Conservation (phyloP, 73 alveolate species). For the Vitrella brassicaformis region DNA sequence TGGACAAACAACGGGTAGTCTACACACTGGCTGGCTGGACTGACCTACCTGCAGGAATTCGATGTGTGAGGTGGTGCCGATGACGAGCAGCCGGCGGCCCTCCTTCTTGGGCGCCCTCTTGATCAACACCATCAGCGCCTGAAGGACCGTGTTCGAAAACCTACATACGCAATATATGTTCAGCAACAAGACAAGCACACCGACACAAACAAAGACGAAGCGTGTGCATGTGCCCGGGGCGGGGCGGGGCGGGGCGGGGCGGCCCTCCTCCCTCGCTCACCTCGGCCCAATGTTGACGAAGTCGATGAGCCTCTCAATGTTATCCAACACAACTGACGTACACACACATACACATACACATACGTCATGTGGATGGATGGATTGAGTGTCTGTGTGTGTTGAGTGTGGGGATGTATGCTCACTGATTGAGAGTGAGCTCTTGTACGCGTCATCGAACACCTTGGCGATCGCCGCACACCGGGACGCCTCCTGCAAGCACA, state of each 20-base stretch:
- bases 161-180: no score
- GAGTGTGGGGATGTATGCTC: no score
- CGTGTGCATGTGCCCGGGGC: no score
- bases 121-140: slow-evolving; percentile 81
- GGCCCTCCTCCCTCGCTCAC: no score
- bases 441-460: slow-evolving; percentile 97
- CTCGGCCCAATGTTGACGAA: slow-evolving; percentile 97
- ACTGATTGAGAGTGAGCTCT: slow-evolving; percentile 73
- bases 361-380: no score
- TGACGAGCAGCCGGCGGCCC: slow-evolving; percentile 76
- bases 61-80: slow-evolving; percentile 87
- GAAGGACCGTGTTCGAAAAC: slow-evolving; percentile 87
- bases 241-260: no score
- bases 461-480: slow-evolving; percentile 79
- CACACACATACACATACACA: neutral
- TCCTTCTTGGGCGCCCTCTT: slow-evolving; percentile 78
- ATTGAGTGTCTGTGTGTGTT: no score
- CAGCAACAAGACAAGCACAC: no score
- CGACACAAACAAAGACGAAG: no score
- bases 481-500: no score
- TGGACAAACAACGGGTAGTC: no score
- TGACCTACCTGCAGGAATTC: slow-evolving; percentile 70
- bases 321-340: slow-evolving; percentile 78
- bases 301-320: slow-evolving; percentile 93
- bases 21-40: no score